Conservation (phyloP, 2,329 filamentous ascomycete species). For the Talaromyces sp. region DNA sequence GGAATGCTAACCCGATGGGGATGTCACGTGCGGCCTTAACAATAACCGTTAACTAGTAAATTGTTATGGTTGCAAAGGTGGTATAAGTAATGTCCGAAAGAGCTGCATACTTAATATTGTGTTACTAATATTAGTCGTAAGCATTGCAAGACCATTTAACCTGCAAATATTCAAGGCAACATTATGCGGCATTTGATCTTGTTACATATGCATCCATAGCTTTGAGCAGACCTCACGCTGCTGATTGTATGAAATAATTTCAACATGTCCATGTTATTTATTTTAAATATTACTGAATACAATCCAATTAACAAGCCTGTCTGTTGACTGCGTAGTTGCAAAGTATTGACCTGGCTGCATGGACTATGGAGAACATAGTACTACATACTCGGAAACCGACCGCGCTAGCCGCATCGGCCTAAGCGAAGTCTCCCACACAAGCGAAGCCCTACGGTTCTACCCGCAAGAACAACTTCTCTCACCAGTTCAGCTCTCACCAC, state of each 20-base stretch:
- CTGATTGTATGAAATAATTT: neutral
- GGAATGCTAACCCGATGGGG: conserved; percentile 10
- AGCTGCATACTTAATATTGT: no score
- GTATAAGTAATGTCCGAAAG: no score
- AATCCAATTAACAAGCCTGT: neutral
- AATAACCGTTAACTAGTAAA: no score
- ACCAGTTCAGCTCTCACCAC: conserved; percentile 25
- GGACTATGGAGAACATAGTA: neutral
- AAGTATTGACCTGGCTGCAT: neutral
- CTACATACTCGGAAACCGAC: neutral
- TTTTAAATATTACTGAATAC: neutral
- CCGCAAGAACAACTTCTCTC: conserved; percentile 11
- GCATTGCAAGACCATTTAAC: neutral
- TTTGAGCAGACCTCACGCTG: neutral
- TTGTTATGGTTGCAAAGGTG: no score
- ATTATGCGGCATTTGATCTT: neutral
- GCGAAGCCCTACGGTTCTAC: conserved; percentile 25
- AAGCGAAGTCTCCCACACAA: conserved; percentile 40
- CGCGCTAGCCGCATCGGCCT: conserved; percentile 16
- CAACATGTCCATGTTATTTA: neutral
- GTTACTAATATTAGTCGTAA: no score
- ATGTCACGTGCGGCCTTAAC: conserved; percentile 9
- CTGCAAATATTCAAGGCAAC: neutral
- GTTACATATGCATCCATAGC: neutral
- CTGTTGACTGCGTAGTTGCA: neutral